Evolutionary conservation across 306 rosid species (phyloP), one percentile per base, ranked within the genome.

Genomic region (Fragaria nilgerrensis): DNA sequence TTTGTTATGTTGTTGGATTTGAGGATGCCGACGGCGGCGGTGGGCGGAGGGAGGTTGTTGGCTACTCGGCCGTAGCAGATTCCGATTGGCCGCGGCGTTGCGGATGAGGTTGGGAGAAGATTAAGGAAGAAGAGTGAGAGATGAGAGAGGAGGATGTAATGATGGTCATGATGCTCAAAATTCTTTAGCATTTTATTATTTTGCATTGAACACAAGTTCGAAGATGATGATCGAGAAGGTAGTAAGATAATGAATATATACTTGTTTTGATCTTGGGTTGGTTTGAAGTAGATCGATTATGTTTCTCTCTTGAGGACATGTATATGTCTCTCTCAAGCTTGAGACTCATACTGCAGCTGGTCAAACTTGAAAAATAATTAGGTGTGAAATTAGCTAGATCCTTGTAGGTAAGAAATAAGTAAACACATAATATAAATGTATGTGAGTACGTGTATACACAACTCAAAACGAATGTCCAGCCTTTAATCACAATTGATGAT

Each of bases 1-100:
- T 75, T 20, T 22, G 45, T 12, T 36, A 84, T 72, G 70, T 32
- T 25, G 62, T 84, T 84, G 68, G 73, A 10, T 61, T 76, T 49
- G 64, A 84, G 71, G 69, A 80, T 61, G 3, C 66, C 4, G 37
- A 72, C 23, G 55, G 74, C 41, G 29, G 23, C 5, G 49, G 78
- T 6, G 4, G 79, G 72, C 0, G 66, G 73, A 2, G 84, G 77
- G 43, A 80, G 82, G 56, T 80, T 79, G 81, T 80, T 67, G 25
- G 77, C 84, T 4, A 76, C 70, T 0, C 73, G 79, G 48, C 84
- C 77, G 37, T 84, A 72, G 78, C 87, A 84, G n/a, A 80, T 80
- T 73, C 81, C 82, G 6, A 77, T 3, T 16, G 72, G 75, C 15
- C 71, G 75, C 7, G 45, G 61, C 45, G 53, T 65, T 73, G 82